Evolutionary conservation across 768 basidiomycete genomes (phyloP).

Genomic region (Phanerochaete sordida): DNA sequence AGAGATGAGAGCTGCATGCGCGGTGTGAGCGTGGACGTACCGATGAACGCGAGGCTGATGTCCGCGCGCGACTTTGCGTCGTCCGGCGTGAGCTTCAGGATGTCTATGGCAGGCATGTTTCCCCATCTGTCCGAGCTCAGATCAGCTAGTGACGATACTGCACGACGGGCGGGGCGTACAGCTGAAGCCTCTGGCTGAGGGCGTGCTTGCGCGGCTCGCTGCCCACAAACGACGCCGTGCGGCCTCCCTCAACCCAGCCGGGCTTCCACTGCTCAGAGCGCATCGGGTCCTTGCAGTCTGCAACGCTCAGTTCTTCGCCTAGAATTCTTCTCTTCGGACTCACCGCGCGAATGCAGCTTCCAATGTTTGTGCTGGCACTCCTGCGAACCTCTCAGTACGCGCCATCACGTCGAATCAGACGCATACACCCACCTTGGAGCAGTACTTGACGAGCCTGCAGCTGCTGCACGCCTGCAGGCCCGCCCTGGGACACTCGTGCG

Average conservation of each 20-base stretch:
- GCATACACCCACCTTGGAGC: conserved; percentile 36
- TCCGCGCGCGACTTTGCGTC: conserved; percentile 17
- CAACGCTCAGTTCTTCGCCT: conserved; percentile 19
- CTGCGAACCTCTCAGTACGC: neutral
- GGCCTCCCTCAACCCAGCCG: neutral
- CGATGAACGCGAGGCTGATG: conserved; percentile 21
- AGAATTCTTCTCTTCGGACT: neutral
- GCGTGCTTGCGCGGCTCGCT: no score
- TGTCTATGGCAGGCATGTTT: conserved; percentile 31
- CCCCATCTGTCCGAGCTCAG: conserved; percentile 25
- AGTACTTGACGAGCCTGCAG: conserved; percentile 42
- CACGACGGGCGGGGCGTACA: neutral
- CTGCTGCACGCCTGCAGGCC: conserved; percentile 22
- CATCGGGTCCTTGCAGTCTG: conserved; percentile 17
- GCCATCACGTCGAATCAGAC: neutral
- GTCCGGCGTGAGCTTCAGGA: conserved; percentile 23
- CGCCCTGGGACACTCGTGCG: conserved; percentile 10
- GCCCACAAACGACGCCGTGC: conserved; percentile 15
- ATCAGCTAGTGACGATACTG: no score
- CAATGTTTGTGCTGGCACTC: conserved; percentile 42
- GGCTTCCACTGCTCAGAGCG: neutral
- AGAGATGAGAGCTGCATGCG: neutral
- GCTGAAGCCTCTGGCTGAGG: no score
- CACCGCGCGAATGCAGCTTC: conserved; percentile 36
- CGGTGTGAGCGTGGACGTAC: neutral